phyloP scores from a whole-genome alignment of 352 stramenopile genomes.

The Poterioochromonas sp. region DNA sequence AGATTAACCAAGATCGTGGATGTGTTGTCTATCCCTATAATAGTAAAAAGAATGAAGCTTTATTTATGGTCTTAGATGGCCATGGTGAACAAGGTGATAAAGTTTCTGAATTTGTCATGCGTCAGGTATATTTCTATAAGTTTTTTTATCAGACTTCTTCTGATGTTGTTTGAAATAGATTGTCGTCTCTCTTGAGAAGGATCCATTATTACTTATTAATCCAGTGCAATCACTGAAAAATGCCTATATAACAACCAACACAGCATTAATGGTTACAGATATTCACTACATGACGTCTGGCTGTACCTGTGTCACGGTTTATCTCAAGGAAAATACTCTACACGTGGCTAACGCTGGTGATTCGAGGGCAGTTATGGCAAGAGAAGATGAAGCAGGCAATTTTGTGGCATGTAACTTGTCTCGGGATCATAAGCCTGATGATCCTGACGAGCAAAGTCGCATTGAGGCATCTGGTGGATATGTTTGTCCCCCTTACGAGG shows the following conservation, averaged over 20 bases:
- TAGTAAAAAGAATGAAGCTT: conserved; percentile 48
- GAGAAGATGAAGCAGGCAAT: background rate
- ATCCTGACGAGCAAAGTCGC: conserved; percentile 19
- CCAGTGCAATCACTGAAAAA: background rate
- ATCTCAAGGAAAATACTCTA: conserved; percentile 65
- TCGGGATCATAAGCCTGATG: conserved; percentile 37
- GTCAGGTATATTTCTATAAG: conserved; percentile 40
- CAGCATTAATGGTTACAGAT: conserved; percentile 46
- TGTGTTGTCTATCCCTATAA: conserved; percentile 65
- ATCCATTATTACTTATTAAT: conserved; percentile 3
- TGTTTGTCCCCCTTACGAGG: conserved; percentile 67
- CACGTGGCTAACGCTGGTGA: conserved; percentile 95
- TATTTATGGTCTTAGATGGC: conserved; percentile 74
- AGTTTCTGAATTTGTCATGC: conserved; percentile 75
- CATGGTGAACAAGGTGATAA: conserved; percentile 86
- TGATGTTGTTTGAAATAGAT: conserved; percentile 5
- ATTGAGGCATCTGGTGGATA: conserved; percentile 33
- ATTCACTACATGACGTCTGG: conserved; percentile 75
- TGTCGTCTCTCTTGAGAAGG: conserved; percentile 21
- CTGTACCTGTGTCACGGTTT: conserved; percentile 69
- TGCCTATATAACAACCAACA: background rate
- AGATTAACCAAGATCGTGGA: conserved; percentile 66
- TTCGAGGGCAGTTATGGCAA: conserved; percentile 76
- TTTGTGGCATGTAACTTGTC: conserved; percentile 33
- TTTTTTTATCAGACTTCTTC: background rate